Percentiles rank a stretch among this genome's conserved stretches.
These are phyloP conservation scores for Malassezia psittaci DNA, from an alignment of 1,284 basidiomycete genomes.

Conservation along the genomic window DNA sequence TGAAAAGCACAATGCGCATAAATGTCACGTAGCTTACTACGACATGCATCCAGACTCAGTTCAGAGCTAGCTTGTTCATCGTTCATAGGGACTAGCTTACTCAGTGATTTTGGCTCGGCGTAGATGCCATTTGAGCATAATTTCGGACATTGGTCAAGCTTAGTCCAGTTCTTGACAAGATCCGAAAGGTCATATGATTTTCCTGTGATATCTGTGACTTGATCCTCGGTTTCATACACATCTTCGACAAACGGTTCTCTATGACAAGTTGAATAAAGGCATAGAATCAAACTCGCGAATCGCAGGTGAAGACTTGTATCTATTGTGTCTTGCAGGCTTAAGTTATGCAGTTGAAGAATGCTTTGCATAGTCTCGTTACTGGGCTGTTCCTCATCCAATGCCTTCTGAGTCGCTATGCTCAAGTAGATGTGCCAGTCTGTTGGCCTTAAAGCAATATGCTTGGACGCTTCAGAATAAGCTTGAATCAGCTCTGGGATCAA, in stretches of 20 bases:
- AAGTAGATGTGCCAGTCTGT: constrained; percentile 18
- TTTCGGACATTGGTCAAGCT: constrained; percentile 7
- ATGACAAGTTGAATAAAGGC: neutral
- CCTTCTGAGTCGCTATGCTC: neutral
- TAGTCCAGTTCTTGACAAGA: constrained; percentile 4
- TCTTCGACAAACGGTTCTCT: neutral
- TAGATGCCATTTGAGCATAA: constrained; percentile 10
- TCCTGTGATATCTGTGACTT: neutral
- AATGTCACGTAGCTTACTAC: constrained; percentile 2
- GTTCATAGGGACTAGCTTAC: constrained; percentile 14
- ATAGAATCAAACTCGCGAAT: constrained; percentile 17
- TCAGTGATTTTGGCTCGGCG: constrained; percentile 12
- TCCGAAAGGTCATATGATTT: neutral
- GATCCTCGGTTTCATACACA: neutral
- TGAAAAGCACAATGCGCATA: constrained; percentile 17
- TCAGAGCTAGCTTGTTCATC: neutral
- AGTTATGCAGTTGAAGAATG: constrained; percentile 22
- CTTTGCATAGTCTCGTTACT: neutral
- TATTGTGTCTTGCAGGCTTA: constrained; percentile 9
- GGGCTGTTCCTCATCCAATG: neutral
- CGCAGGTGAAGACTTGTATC: constrained; percentile 18
- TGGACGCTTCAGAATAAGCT: neutral
- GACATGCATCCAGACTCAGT: neutral
- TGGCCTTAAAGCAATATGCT: constrained; percentile 6
- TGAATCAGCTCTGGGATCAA: neutral